These are phyloP conservation scores for Sequoiadendron giganteum DNA, from an alignment of 75 land plant species.

Conservation along the genomic window DNA sequence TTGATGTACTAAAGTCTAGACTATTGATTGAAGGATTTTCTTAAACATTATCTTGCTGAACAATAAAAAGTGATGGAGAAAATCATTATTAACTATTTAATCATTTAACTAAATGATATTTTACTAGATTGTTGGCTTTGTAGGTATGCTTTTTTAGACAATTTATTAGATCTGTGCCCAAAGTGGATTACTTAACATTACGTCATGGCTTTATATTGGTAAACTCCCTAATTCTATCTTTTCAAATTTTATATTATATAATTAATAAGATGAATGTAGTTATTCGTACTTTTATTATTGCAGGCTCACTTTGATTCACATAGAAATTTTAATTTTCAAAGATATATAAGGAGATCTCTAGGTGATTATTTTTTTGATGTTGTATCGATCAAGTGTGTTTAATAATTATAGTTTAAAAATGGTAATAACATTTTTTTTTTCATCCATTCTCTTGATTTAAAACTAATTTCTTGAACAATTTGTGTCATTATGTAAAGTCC, in stretches of 20 bases:
- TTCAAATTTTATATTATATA: no score
- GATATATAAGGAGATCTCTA: constrained; percentile 53
- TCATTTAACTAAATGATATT: no score
- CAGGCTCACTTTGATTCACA: neutral
- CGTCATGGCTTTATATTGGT: constrained; percentile 83
- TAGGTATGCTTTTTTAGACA: constrained; percentile 87
- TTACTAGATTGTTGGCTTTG: constrained; percentile 1
- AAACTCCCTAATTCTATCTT: neutral
- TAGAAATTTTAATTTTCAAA: constrained; percentile 48
- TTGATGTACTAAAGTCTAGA: no score
- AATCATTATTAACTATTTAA: no score
- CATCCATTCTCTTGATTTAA: neutral
- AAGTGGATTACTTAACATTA: constrained; percentile 73
- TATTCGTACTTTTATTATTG: no score
- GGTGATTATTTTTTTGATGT: constrained; percentile 70
- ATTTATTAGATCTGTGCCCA: constrained; percentile 65
- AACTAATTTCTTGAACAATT: neutral
- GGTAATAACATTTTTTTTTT: neutral
- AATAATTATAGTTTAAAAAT: neutral
- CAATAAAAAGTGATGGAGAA: no score
- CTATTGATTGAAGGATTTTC: no score
- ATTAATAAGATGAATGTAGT: no score
- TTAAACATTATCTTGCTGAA: no score
- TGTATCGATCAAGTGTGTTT: constrained; percentile 56
- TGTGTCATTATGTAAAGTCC: constrained; percentile 37